These are phyloP conservation scores for Alternaria tenuissima DNA, from an alignment of 2,329 filamentous ascomycete species.

Conservation along the genomic window DNA sequence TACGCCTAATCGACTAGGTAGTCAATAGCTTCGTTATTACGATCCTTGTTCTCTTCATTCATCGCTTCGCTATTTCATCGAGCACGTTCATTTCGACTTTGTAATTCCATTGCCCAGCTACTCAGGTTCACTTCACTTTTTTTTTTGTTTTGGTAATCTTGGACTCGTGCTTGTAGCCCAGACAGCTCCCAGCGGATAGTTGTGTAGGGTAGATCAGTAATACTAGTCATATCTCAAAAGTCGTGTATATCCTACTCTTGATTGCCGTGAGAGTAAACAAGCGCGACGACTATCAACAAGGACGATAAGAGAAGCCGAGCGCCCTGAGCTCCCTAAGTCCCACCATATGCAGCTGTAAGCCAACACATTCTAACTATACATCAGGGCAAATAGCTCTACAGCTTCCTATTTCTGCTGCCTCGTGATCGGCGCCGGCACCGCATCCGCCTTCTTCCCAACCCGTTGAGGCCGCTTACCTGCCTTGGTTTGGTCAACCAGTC, in stretches of 20 bases:
- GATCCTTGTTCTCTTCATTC: background rate
- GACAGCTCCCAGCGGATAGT: background rate
- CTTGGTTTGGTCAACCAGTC: background rate
- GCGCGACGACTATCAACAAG: accelerated
- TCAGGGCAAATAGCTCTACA: background rate
- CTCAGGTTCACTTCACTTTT: background rate
- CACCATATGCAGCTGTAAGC: background rate
- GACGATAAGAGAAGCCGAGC: background rate
- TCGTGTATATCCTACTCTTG: background rate
- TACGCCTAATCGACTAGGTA: background rate
- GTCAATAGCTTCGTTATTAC: background rate
- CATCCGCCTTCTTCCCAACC: background rate
- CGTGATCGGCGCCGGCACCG: background rate
- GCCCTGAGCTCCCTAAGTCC: background rate
- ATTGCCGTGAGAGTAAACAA: background rate
- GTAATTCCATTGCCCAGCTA: background rate
- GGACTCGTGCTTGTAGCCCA: background rate
- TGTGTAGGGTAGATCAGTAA: too few species aligned
- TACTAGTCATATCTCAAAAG: background rate
- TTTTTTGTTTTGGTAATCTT: background rate
- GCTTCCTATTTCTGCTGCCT: background rate
- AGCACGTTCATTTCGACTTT: background rate
- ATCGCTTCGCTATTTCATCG: background rate
- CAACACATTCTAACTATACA: background rate
- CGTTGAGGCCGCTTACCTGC: background rate